Conservation (phyloP, 768 basidiomycete genomes). For the Agrocybe pediades region DNA sequence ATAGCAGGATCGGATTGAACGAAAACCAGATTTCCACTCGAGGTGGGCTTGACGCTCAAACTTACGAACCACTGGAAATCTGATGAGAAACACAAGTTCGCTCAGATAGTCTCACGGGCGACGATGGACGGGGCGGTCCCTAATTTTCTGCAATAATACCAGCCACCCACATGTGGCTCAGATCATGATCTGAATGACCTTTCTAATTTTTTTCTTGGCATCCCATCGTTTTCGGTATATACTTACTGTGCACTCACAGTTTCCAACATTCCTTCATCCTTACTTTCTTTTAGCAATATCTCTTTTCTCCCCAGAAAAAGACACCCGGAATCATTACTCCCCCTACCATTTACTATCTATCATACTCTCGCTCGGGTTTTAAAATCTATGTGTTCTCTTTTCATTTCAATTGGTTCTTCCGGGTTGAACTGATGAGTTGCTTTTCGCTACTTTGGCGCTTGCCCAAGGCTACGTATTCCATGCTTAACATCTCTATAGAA, state of each 20-base stretch:
- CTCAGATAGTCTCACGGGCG: constrained; percentile 47
- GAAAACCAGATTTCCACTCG: constrained; percentile 48
- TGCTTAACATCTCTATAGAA: constrained; percentile 16
- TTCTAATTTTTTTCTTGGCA: constrained; percentile 22
- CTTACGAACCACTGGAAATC: constrained; percentile 87
- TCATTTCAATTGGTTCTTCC: background rate
- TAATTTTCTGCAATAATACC: constrained; percentile 17
- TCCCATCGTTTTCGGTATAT: constrained; percentile 24
- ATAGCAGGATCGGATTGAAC: constrained; percentile 52
- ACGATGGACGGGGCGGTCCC: constrained; percentile 43
- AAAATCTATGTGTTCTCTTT: constrained; percentile 33
- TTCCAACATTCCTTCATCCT: constrained; percentile 28
- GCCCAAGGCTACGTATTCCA: constrained; percentile 11
- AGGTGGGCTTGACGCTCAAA: constrained; percentile 80
- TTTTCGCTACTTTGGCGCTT: constrained; percentile 11
- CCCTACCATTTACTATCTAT: constrained; percentile 31
- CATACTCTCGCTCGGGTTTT: constrained; percentile 33
- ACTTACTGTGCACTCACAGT: constrained; percentile 27
- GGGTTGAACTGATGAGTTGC: constrained; percentile 13
- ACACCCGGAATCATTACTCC: constrained; percentile 33
- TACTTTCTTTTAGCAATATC: constrained; percentile 31
- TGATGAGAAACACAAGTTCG: constrained; percentile 46
- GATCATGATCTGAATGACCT: constrained; percentile 12
- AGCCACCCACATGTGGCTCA: constrained; percentile 5
- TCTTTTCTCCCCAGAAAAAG: constrained; percentile 26